Evolutionary conservation across 805 yeast species (phyloP), one percentile per base, ranked within the genome.

Genomic region (Candida piceae): DNA sequence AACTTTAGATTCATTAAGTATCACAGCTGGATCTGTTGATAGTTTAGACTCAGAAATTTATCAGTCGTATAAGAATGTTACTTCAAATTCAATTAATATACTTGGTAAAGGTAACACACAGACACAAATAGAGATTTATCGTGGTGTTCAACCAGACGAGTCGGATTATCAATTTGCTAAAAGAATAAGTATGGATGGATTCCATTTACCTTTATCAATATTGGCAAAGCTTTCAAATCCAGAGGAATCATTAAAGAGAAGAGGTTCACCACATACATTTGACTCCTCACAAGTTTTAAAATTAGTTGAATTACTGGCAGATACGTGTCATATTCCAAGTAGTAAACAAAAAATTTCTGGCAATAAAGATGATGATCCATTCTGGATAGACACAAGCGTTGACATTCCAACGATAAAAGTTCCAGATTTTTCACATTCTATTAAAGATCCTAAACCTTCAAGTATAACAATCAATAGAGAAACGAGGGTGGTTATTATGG

Each of bases 241-340:
- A 0, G 64, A 55, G 9, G 64, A 60, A 23, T 90, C 95, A 0
- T 60, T 76, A 21, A 56, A 61, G 19, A 66, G 85, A 42, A 69
- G 97, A 33, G 97, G 97, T 0, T 82, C 96, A 0, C 94, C 96
- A 2, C 75, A 69, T 48, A 88, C 97, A 0, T 90, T 89, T 62
- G 89, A 89, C 52, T 74, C 83, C 5, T 53, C 60, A 10, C 68
- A 64, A 31, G 64, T 72, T 12, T 69, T 63, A 1, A 52, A 42
- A 4, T 49, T 70, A 13, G 61, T 57, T 15, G 46, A 44, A 33
- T 41, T 56, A 8, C 46, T 74, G 19, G 46, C 49, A 17, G 35
- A 38, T 8, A 55, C 66, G 0, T 48, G 57, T 33, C 26, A 40
- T 41, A 35, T 50, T 10, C n/a, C n/a, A 20, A 20, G n/a, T n/a